A percentile compares a stretch with the other conserved stretches of the same genome.
Conservation (phyloP, 495 filamentous ascomycete genomes). For the Evansstolkia leycettana region DNA sequence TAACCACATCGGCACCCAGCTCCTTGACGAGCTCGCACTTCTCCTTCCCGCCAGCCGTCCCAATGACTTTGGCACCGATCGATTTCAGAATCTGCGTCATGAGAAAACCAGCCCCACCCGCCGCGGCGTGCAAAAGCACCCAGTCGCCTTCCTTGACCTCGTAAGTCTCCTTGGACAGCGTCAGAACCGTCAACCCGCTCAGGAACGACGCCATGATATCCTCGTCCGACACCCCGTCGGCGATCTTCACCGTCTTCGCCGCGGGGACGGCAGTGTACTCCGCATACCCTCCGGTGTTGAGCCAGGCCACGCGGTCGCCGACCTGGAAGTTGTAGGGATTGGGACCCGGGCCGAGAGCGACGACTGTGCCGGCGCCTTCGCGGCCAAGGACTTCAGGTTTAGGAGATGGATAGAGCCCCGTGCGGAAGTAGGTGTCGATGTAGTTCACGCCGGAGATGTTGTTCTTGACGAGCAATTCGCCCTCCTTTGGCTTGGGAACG, state of each 20-base stretch:
- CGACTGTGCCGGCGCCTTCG: constrained; percentile 61
- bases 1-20: constrained; percentile 57
- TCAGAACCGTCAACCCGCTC: constrained; percentile 79
- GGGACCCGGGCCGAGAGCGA: constrained; percentile 35
- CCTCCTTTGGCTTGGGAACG: constrained; percentile 57
- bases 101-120: constrained; percentile 74
- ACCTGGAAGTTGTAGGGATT: constrained; percentile 37
- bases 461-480: constrained; percentile 75
- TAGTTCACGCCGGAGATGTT: constrained; percentile 80
- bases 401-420: constrained; percentile 66
- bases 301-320: constrained; percentile 59
- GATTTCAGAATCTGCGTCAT: constrained; percentile 62
- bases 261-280: constrained; percentile 59
- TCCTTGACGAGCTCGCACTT: constrained; percentile 60
- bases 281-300: constrained; percentile 54
- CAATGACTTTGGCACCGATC: constrained; percentile 72
- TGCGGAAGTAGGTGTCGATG: constrained; percentile 83
- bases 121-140: constrained; percentile 82
- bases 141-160: constrained; percentile 65
- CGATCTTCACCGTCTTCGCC: constrained; percentile 47
- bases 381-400: constrained; percentile 75
- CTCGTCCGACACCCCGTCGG: constrained; percentile 45
- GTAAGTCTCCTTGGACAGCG: constrained; percentile 68
- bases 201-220: constrained; percentile 57
- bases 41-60: constrained; percentile 60